A percentile compares a stretch with the other conserved stretches of the same genome.
These are phyloP conservation scores for Seiridium cupressi DNA, from an alignment of 2,329 filamentous ascomycete species.

Conservation along the genomic window DNA sequence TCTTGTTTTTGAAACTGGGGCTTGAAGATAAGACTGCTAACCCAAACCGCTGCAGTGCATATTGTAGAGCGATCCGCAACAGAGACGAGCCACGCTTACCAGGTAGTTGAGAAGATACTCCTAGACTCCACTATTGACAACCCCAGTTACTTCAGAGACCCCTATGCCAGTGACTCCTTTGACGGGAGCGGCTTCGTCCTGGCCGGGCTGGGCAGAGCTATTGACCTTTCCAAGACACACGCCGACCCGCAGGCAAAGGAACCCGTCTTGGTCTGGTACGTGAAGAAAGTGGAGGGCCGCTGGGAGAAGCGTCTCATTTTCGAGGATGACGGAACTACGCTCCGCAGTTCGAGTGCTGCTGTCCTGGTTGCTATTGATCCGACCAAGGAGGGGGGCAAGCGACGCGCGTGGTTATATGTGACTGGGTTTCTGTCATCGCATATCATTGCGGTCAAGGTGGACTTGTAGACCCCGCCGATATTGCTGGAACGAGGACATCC, in stretches of 20 bases:
- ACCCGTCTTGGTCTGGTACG: conserved; percentile 45
- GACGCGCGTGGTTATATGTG: conserved; percentile 56
- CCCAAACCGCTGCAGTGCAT: no score
- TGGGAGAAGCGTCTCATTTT: conserved; percentile 52
- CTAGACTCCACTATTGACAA: conserved; percentile 53
- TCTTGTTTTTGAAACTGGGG: no score
- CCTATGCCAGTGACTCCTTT: conserved; percentile 35
- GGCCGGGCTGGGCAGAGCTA: conserved; percentile 41
- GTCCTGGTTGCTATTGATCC: conserved; percentile 54
- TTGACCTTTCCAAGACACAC: conserved; percentile 32
- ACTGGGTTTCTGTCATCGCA: conserved; percentile 45
- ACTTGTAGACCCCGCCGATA: not conserved
- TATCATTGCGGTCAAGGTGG: conserved; percentile 11
- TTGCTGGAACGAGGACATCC: no score
- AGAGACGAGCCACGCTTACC: conserved; percentile 23
- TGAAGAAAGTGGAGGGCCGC: conserved; percentile 9
- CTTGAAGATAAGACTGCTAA: no score
- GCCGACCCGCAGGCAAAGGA: conserved; percentile 35
- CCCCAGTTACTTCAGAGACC: conserved; percentile 55
- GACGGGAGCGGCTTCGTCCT: conserved; percentile 50
- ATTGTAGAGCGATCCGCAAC: conserved; percentile 29
- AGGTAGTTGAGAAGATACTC: conserved; percentile 38
- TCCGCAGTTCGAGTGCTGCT: conserved; percentile 49
- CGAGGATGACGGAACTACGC: conserved; percentile 51
- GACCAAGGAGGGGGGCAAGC: conserved; percentile 35